Evolutionary conservation across 2,329 filamentous ascomycete species (phyloP), one percentile per base, ranked within the genome.

Genomic region (Ophiostoma sp.): DNA sequence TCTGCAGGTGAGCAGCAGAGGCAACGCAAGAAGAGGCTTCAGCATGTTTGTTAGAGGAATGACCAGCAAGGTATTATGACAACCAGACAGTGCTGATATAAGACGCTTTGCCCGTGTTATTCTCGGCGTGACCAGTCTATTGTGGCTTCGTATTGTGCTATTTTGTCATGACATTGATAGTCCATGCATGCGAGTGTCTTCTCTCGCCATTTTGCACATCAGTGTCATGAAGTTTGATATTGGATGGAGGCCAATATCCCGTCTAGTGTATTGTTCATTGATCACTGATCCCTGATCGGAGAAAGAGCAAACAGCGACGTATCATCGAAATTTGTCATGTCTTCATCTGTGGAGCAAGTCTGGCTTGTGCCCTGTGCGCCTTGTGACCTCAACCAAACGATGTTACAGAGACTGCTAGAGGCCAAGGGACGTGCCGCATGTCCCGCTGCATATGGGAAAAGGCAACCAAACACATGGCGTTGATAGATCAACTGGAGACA

Each of bases 341-440:
- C 45, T 14, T 5, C 14, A 12, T 16, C 45, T 47, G n/a, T 14
- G 12, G 45, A 4, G 12, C 27, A 55, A 27, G 7, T 27, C 49
- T 11, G 49, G 8, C 49, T 18, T 55, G 49, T 55, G n/a, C 11
- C 49, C 49, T 7, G 18, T 52, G 47, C 18, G n/a, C 7, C 12
- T 47, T 14, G 45, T 2, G 14, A 47, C 42, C 5, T 45, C 4
- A 14, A 47, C 12, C 5, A 27, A 55, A 11, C 8, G 14, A 55
- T 12, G 49, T 27, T 9, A 36, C 49, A 27, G 27, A 11, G 49
- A 27, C 9, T 36, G 27, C 52, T 60, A 38, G 55, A 60, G 55
- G 55, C 27, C 55, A 60, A 60, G 55, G 55, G 55, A 60, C 55
- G 55, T 60, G 55, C 55, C 55, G 55, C 55, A 60, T 60, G 55